Base-by-base conservation (phyloP, 169 alveolate species). In the Plasmodium sp. region DNA sequence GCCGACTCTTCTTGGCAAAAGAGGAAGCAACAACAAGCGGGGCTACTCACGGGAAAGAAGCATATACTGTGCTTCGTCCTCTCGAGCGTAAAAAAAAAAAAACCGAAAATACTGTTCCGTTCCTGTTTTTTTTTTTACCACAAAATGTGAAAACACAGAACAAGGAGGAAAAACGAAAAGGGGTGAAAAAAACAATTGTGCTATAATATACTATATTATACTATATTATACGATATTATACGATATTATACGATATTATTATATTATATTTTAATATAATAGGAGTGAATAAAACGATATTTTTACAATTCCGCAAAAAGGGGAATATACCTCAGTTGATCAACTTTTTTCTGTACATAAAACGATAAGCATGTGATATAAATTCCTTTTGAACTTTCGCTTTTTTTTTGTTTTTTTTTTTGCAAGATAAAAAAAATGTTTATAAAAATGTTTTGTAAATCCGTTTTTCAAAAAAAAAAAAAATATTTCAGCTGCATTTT, bases 401-500 rank as follows among this genome's bases (percentile, higher is more conserved):
- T 22, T 27, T 67, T 22, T 16, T 22, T 18, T 0, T 18, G 22
- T 67, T 18, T 31, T 3, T 27, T 67, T 67, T 22, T 67, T 67
- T 22, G 77, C 77, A 48, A 48, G 27, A 22, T 22, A 48, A 48
- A 67, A 67, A 67, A 67, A 67, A 27, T 67, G 77, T 67, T 67
- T 27, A 67, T 67, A 67, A 67, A 67, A 27, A 27, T 27, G 12
- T 67, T 67, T 67, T 67, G 39, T 9, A 58, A 16, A 62, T 81
- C 48, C 33, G 41, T 39, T 84, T 77, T 41, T 1, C 14, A 77
- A 43, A 62, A 84, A 56, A 81, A 77, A 74, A 84, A 58, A 92
- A 67, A 56, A 92, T 92, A 39, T 67, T 81, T 84, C 54, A 6
- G 34, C 27, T 67, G 9, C 16, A 34, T 80, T 84, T 84, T 81